Percentiles rank a stretch among this genome's conserved stretches.
Conservation (phyloP, 345 rosid species). For the Lenwebbia sp. region DNA sequence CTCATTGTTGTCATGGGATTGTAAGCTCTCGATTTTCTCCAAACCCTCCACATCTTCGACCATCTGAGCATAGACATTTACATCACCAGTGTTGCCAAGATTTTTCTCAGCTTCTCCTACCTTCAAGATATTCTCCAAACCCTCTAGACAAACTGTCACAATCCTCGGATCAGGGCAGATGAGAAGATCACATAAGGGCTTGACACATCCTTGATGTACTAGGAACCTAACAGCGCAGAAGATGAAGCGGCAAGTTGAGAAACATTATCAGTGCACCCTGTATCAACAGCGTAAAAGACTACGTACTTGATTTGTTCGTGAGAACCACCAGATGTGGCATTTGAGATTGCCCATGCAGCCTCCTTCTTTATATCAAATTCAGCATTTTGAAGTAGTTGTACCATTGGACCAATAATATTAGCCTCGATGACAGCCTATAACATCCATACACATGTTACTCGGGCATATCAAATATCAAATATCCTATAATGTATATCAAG, state of each 20-base stretch:
- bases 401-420: constrained; percentile 26
- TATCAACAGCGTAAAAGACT: not conserved
- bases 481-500: not conserved
- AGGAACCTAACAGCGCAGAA: constrained; percentile 13
- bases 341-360: constrained; percentile 54
- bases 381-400: constrained; percentile 41
- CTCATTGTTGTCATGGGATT: constrained; percentile 43
- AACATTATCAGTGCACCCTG: not conserved
- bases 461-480: not conserved
- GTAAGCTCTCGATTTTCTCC: constrained; percentile 48
- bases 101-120: constrained; percentile 46
- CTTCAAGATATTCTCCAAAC: constrained; percentile 49
- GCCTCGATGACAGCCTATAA: constrained; percentile 39
- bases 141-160: constrained; percentile 47
- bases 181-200: constrained; percentile 52
- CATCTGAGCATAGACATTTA: constrained; percentile 37
- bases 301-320: constrained; percentile 49
- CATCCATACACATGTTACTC: not conserved
- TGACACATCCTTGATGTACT: constrained; percentile 39
- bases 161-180: constrained; percentile 51
- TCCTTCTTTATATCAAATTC: constrained; percentile 57
- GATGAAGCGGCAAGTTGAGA: not conserved
- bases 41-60: constrained; percentile 49
- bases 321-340: constrained; percentile 49
- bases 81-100: constrained; percentile 21